Evolutionary conservation across 305 asterid genomes (phyloP).

Genomic region (Rubia occidens): DNA sequence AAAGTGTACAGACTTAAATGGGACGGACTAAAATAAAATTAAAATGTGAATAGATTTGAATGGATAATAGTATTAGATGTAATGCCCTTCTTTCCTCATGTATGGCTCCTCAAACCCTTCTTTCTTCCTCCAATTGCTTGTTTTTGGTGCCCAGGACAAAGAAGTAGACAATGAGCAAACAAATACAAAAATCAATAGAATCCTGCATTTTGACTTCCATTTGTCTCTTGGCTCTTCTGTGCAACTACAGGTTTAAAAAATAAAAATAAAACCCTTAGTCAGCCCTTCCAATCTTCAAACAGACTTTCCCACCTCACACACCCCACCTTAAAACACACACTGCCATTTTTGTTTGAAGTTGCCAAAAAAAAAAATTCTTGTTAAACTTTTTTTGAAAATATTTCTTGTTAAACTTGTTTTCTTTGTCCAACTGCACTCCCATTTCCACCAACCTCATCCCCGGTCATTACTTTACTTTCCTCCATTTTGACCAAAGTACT

Average conservation of each 20-base stretch:
- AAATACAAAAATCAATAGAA: constrained; percentile 2
- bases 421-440: neutral
- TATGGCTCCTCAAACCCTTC: neutral
- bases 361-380: neutral
- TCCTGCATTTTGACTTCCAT: constrained; percentile 6
- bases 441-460: neutral
- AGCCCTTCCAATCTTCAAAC: constrained; percentile 6
- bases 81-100: neutral
- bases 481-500: neutral
- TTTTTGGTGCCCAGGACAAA: neutral
- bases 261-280: neutral
- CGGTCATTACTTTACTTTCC: neutral
- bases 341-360: constrained; percentile 2
- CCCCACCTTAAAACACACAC: constrained; percentile 1
- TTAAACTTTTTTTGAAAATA: too few relatives aligned
- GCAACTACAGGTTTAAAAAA: neutral
- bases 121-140: neutral
- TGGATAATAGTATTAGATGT: neutral
- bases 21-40: too few relatives aligned
- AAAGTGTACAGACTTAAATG: too few relatives aligned
- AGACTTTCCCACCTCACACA: constrained; percentile 14
- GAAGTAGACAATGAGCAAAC: neutral
- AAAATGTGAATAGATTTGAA: too few relatives aligned
- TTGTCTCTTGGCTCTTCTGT: constrained; percentile 7
- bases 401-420: neutral